phyloP scores from a whole-genome alignment of 2,329 filamentous ascomycete species.

The Albifimbria verrucaria region DNA sequence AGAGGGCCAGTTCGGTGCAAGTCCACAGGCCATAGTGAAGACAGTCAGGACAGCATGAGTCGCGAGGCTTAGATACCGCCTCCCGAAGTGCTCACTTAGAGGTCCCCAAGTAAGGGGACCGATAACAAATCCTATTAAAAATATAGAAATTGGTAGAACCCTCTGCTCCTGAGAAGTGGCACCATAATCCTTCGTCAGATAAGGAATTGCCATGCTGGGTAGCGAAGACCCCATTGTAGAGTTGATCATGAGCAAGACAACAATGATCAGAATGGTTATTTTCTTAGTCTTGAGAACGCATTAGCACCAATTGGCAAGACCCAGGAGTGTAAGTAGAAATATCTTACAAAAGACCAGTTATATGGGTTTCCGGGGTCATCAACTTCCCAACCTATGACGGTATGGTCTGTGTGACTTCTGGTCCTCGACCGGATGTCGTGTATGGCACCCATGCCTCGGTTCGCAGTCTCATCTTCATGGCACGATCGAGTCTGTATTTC shows the following conservation, averaged over 20 bases:
- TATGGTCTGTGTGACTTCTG: conserved; percentile 25
- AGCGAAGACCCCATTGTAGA: conserved; percentile 64
- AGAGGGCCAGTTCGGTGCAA: conserved; percentile 49
- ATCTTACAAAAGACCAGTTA: conserved; percentile 43
- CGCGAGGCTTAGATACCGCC: conserved; percentile 41
- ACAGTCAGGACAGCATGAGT: conserved; percentile 47
- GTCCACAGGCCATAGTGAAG: conserved; percentile 54
- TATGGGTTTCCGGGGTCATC: conserved; percentile 51
- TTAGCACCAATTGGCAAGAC: not conserved
- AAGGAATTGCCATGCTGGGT: conserved; percentile 59
- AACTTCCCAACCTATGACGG: conserved; percentile 42
- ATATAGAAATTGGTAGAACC: conserved; percentile 60
- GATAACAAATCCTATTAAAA: conserved; percentile 61
- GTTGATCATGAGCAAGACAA: conserved; percentile 61
- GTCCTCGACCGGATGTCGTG: conserved; percentile 31
- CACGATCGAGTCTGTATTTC: conserved; percentile 37
- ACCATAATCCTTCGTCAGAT: conserved; percentile 55
- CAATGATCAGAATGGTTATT: conserved; percentile 47
- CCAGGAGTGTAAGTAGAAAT: not conserved
- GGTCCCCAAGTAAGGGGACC: conserved; percentile 62
- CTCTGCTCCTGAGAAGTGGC: conserved; percentile 43
- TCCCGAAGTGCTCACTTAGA: conserved; percentile 62
- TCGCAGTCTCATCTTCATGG: conserved; percentile 39
- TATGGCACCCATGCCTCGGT: conserved; percentile 29
- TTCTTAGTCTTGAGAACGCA: conserved; percentile 59